These are phyloP conservation scores for Pelagophyceae sp. DNA, from an alignment of 352 stramenopile species.

Conservation along the genomic window DNA sequence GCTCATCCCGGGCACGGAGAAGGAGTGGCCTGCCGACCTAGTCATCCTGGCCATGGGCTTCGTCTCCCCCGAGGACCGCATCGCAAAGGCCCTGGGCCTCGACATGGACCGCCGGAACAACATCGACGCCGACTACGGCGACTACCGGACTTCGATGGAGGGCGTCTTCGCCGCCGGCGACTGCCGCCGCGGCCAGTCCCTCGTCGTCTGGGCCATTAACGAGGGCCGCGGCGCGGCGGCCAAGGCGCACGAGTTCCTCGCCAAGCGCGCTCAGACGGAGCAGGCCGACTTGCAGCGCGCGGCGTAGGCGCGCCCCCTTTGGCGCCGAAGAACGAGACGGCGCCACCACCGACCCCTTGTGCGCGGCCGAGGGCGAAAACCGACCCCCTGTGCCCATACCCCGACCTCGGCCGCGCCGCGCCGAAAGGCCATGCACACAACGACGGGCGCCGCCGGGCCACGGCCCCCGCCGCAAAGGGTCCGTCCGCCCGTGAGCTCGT, in stretches of 20 bases:
- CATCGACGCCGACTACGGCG: constrained; percentile 79
- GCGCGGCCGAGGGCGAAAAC: too few species aligned
- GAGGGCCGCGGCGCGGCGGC: constrained; percentile 81
- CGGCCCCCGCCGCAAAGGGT: too few species aligned
- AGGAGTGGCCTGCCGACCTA: constrained; percentile 83
- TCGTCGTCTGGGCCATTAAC: constrained; percentile 97
- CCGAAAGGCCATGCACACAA: too few species aligned
- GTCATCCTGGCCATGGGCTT: constrained; percentile 96
- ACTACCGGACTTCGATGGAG: constrained; percentile 84
- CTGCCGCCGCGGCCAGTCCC: constrained; percentile 88
- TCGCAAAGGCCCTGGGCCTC: constrained; percentile 72
- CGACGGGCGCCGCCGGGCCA: too few species aligned
- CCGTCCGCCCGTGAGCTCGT: too few species aligned
- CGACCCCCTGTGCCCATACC: too few species aligned
- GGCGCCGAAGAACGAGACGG: background rate
- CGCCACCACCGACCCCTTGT: too few species aligned
- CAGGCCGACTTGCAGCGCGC: background rate
- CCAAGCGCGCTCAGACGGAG: background rate
- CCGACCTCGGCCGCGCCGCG: too few species aligned
- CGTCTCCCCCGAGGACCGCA: constrained; percentile 76
- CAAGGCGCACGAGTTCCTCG: background rate
- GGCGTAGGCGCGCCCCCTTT: too few species aligned
- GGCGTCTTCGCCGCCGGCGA: constrained; percentile 93
- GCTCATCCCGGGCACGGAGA: constrained; percentile 75
- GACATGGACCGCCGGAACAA: constrained; percentile 87